Base-by-base conservation (phyloP, 352 stramenopile genomes). In the Thalassiosira mediterranea region DNA sequence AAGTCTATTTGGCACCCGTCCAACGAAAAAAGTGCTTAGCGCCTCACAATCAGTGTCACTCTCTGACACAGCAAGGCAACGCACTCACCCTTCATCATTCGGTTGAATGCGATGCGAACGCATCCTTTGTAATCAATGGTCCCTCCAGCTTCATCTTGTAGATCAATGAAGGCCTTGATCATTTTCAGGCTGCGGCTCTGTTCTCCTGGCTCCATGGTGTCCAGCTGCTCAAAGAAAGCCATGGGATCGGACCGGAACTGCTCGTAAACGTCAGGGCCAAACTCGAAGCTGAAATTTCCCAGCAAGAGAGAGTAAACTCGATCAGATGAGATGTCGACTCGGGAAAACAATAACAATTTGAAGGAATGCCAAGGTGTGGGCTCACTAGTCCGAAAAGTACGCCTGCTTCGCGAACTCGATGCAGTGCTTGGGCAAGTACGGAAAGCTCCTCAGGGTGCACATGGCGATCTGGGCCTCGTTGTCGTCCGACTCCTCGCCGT, bases 381-480 rank as follows among this genome's bases (percentile, higher is more conserved):
- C 68, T 70, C 23, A 78, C 68, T 85, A 89, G 70, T 86, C 81
- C 19, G 81, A 79, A 76, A 87, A 89, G 38, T 83, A 87, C 48
- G 76, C 64, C 37, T 84, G 74, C 51, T 88, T 88, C 19, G 96
- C 95, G 95, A 96, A 99, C 64, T 96, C 88, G 28, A 99, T 95
- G 44, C 95, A 98, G 84, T 99, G 97, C 62, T 98, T 96, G 58
- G 98, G 98, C 1, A 97, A 90, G 76, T 98, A 98, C 0, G 97
- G 97, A 68, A 99, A 99, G 81, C 98, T 98, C 66, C 98, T 96
- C 23, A 99, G 87, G 4, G 97, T 99, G 74, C 97, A 99, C 83
- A 99, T 98, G 15, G 97, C 97, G 72, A 99, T 98, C 68, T 86
- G 72, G 47, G 89, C 95, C 79, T 98, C 96, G 78, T 98, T 97